These are phyloP conservation scores for Zygotorulaspora mrakii DNA, from an alignment of 1,139 yeast genomes.

Conservation along the genomic window DNA sequence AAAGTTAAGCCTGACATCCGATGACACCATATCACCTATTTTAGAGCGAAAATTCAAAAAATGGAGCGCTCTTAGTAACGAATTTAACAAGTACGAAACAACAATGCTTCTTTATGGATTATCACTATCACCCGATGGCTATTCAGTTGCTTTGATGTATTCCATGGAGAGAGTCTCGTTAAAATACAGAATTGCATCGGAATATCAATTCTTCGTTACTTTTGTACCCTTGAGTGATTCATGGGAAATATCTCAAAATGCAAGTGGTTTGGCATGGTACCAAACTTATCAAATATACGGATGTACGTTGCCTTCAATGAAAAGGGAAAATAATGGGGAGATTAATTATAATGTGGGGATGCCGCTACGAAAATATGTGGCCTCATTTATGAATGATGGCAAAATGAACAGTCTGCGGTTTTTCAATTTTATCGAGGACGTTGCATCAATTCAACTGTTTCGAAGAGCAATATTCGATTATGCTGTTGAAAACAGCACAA, in stretches of 20 bases:
- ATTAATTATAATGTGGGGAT: constrained; percentile 13
- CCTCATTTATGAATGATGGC: constrained; percentile 21
- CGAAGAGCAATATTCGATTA: constrained; percentile 31
- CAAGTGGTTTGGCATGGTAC: constrained; percentile 38
- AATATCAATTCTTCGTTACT: constrained; percentile 31
- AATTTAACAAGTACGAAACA: constrained; percentile 31
- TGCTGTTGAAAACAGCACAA: constrained; percentile 23
- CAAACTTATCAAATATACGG: constrained; percentile 38
- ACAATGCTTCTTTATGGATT: constrained; percentile 33
- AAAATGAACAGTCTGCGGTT: constrained; percentile 25
- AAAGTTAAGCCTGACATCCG: constrained; percentile 17
- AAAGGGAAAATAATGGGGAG: constrained; percentile 2
- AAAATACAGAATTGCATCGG: constrained; percentile 38
- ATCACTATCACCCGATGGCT: constrained; percentile 35
- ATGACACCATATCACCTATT: constrained; percentile 27
- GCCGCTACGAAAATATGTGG: constrained; percentile 29
- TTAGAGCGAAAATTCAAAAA: constrained; percentile 30
- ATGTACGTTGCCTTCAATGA: constrained; percentile 18
- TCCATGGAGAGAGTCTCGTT: constrained; percentile 36
- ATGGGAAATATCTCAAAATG: constrained; percentile 28
- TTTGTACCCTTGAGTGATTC: constrained; percentile 33
- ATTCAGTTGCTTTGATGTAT: constrained; percentile 36
- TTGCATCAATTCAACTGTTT: constrained; percentile 26
- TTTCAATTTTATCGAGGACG: constrained; percentile 29
- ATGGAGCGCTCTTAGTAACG: constrained; percentile 32